Conservation (phyloP, 768 basidiomycete species). For the Pleurotus tuoliensis region DNA sequence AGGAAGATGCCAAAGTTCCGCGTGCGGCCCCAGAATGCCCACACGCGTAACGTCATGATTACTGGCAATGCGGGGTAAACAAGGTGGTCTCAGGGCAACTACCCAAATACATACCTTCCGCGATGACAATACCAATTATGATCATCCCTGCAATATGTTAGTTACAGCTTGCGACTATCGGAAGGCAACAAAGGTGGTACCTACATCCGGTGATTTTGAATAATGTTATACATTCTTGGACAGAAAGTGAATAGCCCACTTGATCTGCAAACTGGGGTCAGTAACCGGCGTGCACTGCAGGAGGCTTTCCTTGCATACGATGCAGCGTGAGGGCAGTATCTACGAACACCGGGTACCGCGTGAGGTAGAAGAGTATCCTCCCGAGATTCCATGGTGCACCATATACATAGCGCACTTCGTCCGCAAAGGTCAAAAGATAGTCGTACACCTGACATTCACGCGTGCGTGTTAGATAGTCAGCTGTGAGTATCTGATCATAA, state of each 20-base stretch:
- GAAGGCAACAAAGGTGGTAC: background rate
- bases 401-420: conserved; percentile 16
- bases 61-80: background rate
- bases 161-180: background rate
- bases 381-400: conserved; percentile 10
- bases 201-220: conserved; percentile 5
- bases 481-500: background rate
- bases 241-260: conserved; percentile 2
- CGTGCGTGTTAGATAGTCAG: background rate
- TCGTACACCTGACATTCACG: conserved; percentile 14
- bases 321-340: conserved; percentile 4
- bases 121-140: conserved; percentile 9
- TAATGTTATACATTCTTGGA: background rate
- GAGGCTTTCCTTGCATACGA: background rate
- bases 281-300: background rate
- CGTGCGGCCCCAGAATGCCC: conserved; percentile 12
- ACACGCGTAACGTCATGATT: conserved; percentile 11
- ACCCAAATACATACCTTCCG: conserved; percentile 1
- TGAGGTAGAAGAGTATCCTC: conserved; percentile 7
- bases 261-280: conserved; percentile 10
- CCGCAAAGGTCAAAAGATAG: conserved; percentile 16
- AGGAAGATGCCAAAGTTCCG: conserved; percentile 4
- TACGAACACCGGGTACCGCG: background rate
- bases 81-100: background rate
- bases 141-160: background rate